Conservation (phyloP, 2,329 filamentous ascomycete species). For the Juglanconis sp. region DNA sequence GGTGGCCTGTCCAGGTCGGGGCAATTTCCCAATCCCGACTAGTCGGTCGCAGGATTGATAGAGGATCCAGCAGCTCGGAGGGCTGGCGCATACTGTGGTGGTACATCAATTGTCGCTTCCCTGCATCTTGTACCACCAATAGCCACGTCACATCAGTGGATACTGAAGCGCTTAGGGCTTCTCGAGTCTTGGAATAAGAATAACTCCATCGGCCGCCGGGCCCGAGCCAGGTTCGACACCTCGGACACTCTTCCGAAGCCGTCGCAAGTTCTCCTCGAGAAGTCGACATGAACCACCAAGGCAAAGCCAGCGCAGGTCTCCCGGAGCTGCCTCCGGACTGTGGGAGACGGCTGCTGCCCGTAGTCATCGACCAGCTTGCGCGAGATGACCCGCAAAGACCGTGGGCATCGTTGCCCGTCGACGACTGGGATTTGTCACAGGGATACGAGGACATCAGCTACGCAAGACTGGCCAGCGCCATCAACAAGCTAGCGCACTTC, state of each 20-base stretch:
- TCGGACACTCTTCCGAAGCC: background rate
- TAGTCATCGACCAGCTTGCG: conserved; percentile 20
- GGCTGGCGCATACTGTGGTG: background rate
- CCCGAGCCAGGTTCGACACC: background rate
- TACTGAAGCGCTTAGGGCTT: background rate
- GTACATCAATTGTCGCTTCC: background rate
- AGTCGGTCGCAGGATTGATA: background rate
- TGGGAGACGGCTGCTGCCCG: conserved; percentile 19
- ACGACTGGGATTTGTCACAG: conserved; percentile 20
- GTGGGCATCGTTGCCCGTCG: conserved; percentile 21
- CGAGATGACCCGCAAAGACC: conserved; percentile 15
- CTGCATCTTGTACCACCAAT: background rate
- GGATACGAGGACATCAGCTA: conserved; percentile 23
- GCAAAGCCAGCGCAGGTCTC: background rate
- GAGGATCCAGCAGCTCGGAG: background rate
- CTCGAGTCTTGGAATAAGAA: background rate
- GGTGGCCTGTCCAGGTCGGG: background rate
- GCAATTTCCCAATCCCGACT: background rate
- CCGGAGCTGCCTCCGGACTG: background rate
- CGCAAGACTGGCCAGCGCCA: conserved; percentile 18
- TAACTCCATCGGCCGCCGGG: background rate
- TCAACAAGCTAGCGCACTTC: conserved; percentile 22
- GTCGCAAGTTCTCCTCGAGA: background rate
- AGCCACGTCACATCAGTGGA: background rate
- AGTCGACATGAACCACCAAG: background rate